Evolutionary conservation across 139 green algal species (phyloP).

Genomic region (Chlamydomonas sphaeroides): DNA sequence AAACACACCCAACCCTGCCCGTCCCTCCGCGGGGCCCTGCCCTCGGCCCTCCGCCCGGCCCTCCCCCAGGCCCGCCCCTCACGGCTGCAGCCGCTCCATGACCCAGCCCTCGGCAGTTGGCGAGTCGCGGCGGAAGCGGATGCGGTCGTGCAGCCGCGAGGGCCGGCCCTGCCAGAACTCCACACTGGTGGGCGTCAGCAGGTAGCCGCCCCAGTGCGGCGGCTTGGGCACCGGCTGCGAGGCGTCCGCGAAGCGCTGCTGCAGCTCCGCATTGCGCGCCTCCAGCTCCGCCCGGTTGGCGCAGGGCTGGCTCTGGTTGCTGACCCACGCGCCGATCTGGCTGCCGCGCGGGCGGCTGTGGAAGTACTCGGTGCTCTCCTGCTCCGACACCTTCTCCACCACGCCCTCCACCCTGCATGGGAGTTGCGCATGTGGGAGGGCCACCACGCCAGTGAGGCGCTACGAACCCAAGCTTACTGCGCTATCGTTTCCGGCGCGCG

Average conservation of each 20-base stretch:
- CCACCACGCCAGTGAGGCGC: too few species aligned
- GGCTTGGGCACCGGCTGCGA: constrained; percentile 67
- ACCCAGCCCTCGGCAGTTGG: constrained; percentile 52
- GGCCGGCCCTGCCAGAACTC: constrained; percentile 94
- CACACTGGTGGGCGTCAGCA: constrained; percentile 71
- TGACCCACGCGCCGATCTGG: constrained; percentile 84
- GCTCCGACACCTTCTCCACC: constrained; percentile 71
- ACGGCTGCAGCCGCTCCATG: constrained; percentile 75
- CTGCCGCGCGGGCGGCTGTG: constrained; percentile 77
- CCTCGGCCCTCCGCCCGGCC: too few species aligned
- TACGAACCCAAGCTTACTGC: too few species aligned
- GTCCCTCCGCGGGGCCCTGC: too few species aligned
- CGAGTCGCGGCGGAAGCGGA: constrained; percentile 58
- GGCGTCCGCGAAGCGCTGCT: constrained; percentile 52
- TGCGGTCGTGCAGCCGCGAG: constrained; percentile 86
- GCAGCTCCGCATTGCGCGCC: constrained; percentile 47
- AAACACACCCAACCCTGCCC: too few species aligned
- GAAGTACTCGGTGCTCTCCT: constrained; percentile 88
- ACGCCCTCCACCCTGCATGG: constrained; percentile 77
- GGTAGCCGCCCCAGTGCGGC: constrained; percentile 86
- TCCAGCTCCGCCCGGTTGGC: constrained; percentile 68
- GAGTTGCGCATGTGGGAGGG: too few species aligned
- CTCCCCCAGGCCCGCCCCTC: too few species aligned
- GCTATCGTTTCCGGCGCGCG: too few species aligned
- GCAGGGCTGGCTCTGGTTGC: constrained; percentile 66